Base-by-base conservation (phyloP, 345 rosid species). In the Gynandropsis gynandra region DNA sequence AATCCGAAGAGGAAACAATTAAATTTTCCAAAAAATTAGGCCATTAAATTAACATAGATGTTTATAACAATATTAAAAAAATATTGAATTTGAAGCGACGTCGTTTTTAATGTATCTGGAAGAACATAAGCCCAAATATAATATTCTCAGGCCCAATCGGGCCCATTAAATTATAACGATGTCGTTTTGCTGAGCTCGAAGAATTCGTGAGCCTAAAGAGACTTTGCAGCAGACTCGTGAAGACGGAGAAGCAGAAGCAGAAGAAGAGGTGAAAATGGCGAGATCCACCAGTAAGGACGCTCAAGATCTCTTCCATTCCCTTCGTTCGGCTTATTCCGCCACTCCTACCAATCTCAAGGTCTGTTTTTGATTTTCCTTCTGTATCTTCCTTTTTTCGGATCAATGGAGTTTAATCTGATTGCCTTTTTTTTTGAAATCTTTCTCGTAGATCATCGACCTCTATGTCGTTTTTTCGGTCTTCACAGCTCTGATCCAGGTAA, bases 401-500 rank as follows among this genome's bases (percentile, higher is more conserved):
- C 41, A 10, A 3, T 13, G 41, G 9, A 47, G 14, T 24, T 35
- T 4, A 47, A 31, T 42, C 7, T 8, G 10, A 5, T 50, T 42
- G 1, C 16, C 8, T 7, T 6, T 10, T 2, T 38, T 16, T 51
- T n/a, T 12, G 20, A 19, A 29, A 1, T 52, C 19, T 0, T 11
- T 40, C 5, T 44, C 58, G 41, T 80, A 92, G 98, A 78, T 87
- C 76, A 83, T 92, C 69, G 98, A 92, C 71, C 70, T 85, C 10
- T 92, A 85, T 38, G 94, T 85, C 43, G 80, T 71, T 34, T 92
- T 87, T 32, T 84, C 96, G 9, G 78, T 84, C 54, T 72, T 72
- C 64, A 82, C 98, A 6, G 95, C 96, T 51, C 35, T 90, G 62
- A 82, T 87, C 47, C 96, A 90, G 97, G 98, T 88, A 57, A 13